Evolutionary conservation across 2,329 filamentous ascomycete species (phyloP), one percentile per base, ranked within the genome.

Genomic region (Aureobasidium sp.): DNA sequence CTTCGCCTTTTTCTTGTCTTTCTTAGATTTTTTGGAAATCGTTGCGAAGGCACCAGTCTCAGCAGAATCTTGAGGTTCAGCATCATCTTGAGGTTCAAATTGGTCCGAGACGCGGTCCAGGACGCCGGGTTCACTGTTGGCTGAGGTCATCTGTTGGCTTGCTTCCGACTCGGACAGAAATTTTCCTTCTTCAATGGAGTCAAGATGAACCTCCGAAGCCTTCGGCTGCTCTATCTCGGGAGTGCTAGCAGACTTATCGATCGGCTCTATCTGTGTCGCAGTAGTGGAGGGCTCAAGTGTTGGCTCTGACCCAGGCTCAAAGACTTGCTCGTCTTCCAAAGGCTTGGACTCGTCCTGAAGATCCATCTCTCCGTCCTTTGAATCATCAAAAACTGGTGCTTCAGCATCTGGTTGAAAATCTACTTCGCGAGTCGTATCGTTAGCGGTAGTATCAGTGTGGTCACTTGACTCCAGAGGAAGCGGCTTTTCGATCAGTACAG

Each of bases 1-100:
- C 61, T 70, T 69, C 49, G 62, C 65, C 55, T 67, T 67, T 14
- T 58, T 60, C 48, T 66, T 69, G 49, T 62, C 62, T 55, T 64
- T 69, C 45, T 64, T 65, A 50, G 66, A 65, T 37, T 50, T 65
- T 16, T 47, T 51, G 21, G 60, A 41, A 9, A 61, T 45, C 49
- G 57, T 60, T 29, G 49, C 34, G n/a, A 29, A 48, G 5, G n/a
- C n/a, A 34, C 14, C 14, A 2, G 45, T 7, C 8, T 48, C 45
- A n/a, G 16, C 45, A 30, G 27, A 10, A 29, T 6, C 45, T 10
- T 42, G 25, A 9, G 51, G 4, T 16, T 27, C 50, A 32, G 3
- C 37, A 32, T 5, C 11, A 37, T n/a, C 27, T 11, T 32, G 53
- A 29, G 3, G 25, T 21, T 32, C n/a, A 11, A 39, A 5, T 32